Conservation (phyloP, 1,284 basidiomycete species). For the Ustilago lituana region DNA sequence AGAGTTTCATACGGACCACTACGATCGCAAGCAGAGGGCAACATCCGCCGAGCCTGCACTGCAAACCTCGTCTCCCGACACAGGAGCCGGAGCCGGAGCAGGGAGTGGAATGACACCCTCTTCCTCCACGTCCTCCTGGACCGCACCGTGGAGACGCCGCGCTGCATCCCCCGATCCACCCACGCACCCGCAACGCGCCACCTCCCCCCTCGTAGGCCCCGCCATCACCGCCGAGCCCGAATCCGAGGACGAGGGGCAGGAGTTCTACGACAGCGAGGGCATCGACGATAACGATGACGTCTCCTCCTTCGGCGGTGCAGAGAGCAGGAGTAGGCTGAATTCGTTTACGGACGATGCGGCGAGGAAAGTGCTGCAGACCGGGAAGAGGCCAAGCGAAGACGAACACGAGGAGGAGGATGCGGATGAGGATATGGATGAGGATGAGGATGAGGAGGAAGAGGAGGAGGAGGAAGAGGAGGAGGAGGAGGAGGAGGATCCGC, state of each 20-base stretch:
- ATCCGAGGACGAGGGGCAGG: conserved; percentile 39
- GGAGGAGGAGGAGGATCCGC: conserved; percentile 59
- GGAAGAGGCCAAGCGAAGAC: conserved; percentile 11
- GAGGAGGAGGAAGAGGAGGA: conserved; percentile 20
- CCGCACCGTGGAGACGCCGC: conserved; percentile 46
- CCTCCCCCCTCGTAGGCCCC: conserved; percentile 49
- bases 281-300: conserved; percentile 34
- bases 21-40: conserved; percentile 5
- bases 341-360: not conserved
- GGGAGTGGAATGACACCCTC: not conserved
- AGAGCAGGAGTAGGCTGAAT: conserved; percentile 1
- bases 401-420: conserved; percentile 21
- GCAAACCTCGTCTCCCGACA: too few species aligned
- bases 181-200: conserved; percentile 18
- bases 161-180: conserved; percentile 44
- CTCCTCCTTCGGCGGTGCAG: conserved; percentile 12
- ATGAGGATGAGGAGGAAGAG: conserved; percentile 43
- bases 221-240: conserved; percentile 48
- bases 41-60: conserved; percentile 30
- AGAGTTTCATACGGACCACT: not conserved
- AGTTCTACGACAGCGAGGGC: conserved; percentile 45
- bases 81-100: too few species aligned
- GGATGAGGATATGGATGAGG: conserved; percentile 11
- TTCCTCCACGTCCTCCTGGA: conserved; percentile 30
- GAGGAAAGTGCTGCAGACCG: not conserved